Conservation (phyloP, 208 protist genomes). For the Angomonas ambiguus region DNA sequence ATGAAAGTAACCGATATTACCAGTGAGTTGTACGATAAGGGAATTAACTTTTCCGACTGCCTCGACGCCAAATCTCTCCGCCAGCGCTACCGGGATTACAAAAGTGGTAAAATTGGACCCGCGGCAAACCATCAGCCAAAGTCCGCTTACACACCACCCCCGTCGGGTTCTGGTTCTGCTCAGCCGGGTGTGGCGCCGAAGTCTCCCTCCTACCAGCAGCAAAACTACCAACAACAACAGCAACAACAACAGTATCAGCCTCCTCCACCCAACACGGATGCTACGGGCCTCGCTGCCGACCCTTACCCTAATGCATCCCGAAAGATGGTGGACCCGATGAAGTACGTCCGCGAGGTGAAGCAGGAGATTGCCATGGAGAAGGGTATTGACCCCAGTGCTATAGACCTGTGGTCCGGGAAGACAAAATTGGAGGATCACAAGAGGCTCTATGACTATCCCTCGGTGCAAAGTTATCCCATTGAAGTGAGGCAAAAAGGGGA, state of each 20-base stretch:
- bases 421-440: slow-evolving; percentile 83
- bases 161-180: neutral
- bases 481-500: slow-evolving; percentile 91
- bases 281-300: slow-evolving; percentile 64
- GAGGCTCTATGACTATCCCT: slow-evolving; percentile 87
- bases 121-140: slow-evolving; percentile 1
- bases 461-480: slow-evolving; percentile 85
- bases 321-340: slow-evolving; percentile 91
- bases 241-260: slow-evolving; percentile 41
- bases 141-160: slow-evolving; percentile 1
- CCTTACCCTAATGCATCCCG: slow-evolving; percentile 87
- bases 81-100: slow-evolving; percentile 79
- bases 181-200: slow-evolving; percentile 39
- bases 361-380: slow-evolving; percentile 78
- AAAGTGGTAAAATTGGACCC: slow-evolving; percentile 47
- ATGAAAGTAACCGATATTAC: slow-evolving; percentile 90
- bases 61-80: slow-evolving; percentile 77
- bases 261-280: slow-evolving; percentile 38
- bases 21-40: slow-evolving; percentile 80
- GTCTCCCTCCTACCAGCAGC: slow-evolving; percentile 13
- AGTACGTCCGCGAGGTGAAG: slow-evolving; percentile 85
- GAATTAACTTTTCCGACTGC: slow-evolving; percentile 89
- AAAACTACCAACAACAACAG: slow-evolving; percentile 28
- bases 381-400: slow-evolving; percentile 66
- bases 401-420: slow-evolving; percentile 89